Conservation (phyloP, 768 basidiomycete genomes). For the Kwoniella botswanensis region DNA sequence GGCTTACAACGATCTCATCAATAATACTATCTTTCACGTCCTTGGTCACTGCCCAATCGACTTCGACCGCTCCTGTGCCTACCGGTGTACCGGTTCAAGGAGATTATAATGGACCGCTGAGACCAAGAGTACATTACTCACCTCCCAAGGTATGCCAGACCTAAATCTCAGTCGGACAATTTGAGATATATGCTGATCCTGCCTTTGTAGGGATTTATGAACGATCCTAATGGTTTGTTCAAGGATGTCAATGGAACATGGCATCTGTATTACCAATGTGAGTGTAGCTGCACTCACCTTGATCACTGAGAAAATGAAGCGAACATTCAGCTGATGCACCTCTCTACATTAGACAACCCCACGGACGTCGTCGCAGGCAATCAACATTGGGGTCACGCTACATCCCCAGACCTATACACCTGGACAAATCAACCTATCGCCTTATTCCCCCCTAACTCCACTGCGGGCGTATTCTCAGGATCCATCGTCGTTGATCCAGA, state of each 20-base stretch:
- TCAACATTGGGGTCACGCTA: slow-evolving; percentile 56
- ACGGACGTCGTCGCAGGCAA: slow-evolving; percentile 46
- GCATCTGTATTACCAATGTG: slow-evolving; percentile 57
- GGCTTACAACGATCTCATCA: neutral
- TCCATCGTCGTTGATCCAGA: slow-evolving; percentile 45
- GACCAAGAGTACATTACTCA: slow-evolving; percentile 51
- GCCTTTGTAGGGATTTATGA: slow-evolving; percentile 45
- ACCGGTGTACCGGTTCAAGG: slow-evolving; percentile 32
- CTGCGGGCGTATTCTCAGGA: slow-evolving; percentile 46
- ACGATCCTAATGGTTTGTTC: slow-evolving; percentile 47
- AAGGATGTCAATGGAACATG: slow-evolving; percentile 43
- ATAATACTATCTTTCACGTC: neutral
- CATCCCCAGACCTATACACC: slow-evolving; percentile 47
- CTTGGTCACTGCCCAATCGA: neutral
- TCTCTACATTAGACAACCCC: slow-evolving; percentile 30
- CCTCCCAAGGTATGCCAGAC: slow-evolving; percentile 39
- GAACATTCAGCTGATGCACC: neutral
- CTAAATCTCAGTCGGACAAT: too few species aligned
- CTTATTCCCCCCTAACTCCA: slow-evolving; percentile 40
- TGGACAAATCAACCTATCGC: slow-evolving; percentile 55
- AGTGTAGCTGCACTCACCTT: slow-evolving; percentile 13
- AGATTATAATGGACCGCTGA: slow-evolving; percentile 43
- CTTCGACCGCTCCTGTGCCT: slow-evolving; percentile 7
- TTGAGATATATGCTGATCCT: neutral
- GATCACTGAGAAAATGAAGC: neutral